Base-by-base conservation (phyloP, 2,329 filamentous ascomycete genomes). In the Diplodia intermedia region DNA sequence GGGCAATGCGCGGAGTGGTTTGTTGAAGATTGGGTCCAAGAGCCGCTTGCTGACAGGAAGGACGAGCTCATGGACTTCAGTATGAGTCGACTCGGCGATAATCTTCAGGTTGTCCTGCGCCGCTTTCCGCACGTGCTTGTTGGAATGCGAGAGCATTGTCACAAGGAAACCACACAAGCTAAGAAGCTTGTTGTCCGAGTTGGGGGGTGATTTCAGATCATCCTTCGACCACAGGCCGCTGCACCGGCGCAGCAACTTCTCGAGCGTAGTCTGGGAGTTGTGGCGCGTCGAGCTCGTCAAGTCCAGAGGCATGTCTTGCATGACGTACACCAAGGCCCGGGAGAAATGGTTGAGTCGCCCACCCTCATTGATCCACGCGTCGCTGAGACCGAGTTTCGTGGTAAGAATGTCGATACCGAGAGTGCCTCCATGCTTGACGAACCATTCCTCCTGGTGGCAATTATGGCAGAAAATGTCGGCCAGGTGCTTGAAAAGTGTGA, bases 391-490 rank as follows among this genome's bases (percentile, higher is more conserved):
- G 67, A 98, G 83, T 72, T 94, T 90, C 2, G 92, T 94, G 38
- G 94, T 89, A 68, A 99, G 82, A 68, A 96, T 90, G 74, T 92
- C 90, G 74, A 99, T 97, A 67, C 96, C 96, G 23, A 94, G 82
- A 66, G 91, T 94, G 49, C 95, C 95, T 60, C 94, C 95, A 47
- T 93, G 91, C 80, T 99, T 99, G 65, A 94, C 94, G 76, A 97
- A 99, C 95, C 96, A 99, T 74, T 99, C 95, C 77, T 99, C 94
- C 74, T 95, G 93, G 74, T 97, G 94, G 78, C 95, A 99, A 71
- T 92, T 93, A 77, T 99, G 95, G 73, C 92, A 95, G 77, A 98
- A 97, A 0, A 89, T 90, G 69, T 89, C 91, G 49, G 91, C 90
- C 6, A 99, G 84, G 74, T 94, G 90, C 69, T 86, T 86, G 80